phyloP scores from a whole-genome alignment of 495 filamentous ascomycete genomes.

The Aspergillus heteromorphus region DNA sequence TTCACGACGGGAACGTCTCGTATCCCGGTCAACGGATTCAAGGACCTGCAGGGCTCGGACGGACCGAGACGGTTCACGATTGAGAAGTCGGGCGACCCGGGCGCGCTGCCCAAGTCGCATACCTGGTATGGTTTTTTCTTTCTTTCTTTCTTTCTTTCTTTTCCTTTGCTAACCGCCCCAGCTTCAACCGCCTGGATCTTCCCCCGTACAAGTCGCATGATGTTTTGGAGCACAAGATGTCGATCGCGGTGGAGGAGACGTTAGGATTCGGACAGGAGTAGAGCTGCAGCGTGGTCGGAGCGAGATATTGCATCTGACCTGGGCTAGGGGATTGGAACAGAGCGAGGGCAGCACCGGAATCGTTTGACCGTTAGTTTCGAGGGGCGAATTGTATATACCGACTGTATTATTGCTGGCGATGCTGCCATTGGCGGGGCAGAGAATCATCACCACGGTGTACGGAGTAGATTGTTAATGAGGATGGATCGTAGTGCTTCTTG shows the following conservation, averaged over 20 bases:
- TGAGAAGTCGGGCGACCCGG: constrained; percentile 89
- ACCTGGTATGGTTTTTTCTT: constrained; percentile 69
- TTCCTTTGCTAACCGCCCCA: constrained; percentile 31
- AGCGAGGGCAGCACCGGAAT: not conserved
- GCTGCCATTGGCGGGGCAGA: not conserved
- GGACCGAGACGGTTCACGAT: constrained; percentile 95
- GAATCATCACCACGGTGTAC: not conserved
- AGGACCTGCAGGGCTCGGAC: constrained; percentile 96
- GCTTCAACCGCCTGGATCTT: constrained; percentile 96
- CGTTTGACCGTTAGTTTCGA: not conserved
- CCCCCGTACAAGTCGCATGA: constrained; percentile 90
- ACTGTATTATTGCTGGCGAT: not conserved
- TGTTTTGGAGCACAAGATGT: constrained; percentile 78
- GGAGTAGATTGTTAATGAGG: not conserved
- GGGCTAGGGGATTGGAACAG: not conserved
- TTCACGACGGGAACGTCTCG: constrained; percentile 96
- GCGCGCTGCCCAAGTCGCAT: constrained; percentile 90
- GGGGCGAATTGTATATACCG: constrained; percentile 1
- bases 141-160: not conserved
- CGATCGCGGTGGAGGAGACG: constrained; percentile 96
- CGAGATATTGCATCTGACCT: constrained; percentile 7
- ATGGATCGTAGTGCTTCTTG: not conserved
- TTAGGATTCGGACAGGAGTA: constrained; percentile 99
- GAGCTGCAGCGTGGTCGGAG: constrained; percentile 10
- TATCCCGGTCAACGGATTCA: constrained; percentile 99